Conservation (phyloP, 1,284 basidiomycete genomes). For the Cerrena zonata region DNA sequence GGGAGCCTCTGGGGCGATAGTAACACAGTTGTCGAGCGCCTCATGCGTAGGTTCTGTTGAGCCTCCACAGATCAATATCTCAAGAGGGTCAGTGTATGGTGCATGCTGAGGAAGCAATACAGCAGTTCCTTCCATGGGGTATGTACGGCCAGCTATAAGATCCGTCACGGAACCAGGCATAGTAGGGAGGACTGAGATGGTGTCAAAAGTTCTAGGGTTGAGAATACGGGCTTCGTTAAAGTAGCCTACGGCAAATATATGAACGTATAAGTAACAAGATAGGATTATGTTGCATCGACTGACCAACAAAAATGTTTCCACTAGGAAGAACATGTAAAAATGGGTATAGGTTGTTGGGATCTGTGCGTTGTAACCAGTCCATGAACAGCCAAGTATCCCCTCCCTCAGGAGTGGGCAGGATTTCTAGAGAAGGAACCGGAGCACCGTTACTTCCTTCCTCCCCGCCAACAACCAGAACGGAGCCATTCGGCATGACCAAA, state of each 20-base stretch:
- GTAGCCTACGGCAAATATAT: constrained; percentile 43
- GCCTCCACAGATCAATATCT: constrained; percentile 72
- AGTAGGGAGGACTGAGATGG: constrained; percentile 55
- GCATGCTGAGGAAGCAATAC: constrained; percentile 63
- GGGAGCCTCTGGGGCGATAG: constrained; percentile 52
- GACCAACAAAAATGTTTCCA: constrained; percentile 60
- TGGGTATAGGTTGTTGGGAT: constrained; percentile 72
- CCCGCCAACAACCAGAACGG: constrained; percentile 66
- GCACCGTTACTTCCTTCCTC: constrained; percentile 62
- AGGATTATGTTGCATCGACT: constrained; percentile 17
- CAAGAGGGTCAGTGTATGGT: constrained; percentile 64
- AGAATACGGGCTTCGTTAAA: constrained; percentile 77
- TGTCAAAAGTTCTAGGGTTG: constrained; percentile 57
- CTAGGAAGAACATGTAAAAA: constrained; percentile 68
- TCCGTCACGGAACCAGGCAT: constrained; percentile 73
- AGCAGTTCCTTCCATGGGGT: constrained; percentile 69
- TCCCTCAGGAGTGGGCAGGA: constrained; percentile 42
- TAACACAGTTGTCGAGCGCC: constrained; percentile 67
- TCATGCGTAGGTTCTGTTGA: constrained; percentile 46
- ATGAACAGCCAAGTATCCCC: constrained; percentile 37
- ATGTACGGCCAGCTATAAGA: constrained; percentile 66
- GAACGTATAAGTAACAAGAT: not conserved
- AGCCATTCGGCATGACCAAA: constrained; percentile 61
- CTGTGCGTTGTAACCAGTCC: constrained; percentile 51
- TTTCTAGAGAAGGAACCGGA: constrained; percentile 60